These are phyloP conservation scores for Ogataea methylovora DNA, from an alignment of 805 yeast species.

Conservation along the genomic window DNA sequence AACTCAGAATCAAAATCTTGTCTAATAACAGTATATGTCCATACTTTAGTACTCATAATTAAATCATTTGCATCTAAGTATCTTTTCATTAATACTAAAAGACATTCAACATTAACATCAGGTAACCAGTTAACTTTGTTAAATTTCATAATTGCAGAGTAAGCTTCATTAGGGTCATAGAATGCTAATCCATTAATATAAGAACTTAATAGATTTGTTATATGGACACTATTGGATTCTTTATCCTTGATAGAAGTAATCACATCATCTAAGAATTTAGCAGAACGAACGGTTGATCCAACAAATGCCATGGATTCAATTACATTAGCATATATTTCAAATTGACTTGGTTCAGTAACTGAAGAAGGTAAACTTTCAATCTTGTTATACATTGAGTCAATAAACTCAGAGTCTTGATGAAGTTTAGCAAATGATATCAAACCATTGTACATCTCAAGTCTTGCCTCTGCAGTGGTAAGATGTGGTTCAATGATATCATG, in stretches of 20 bases:
- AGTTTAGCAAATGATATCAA: conserved; percentile 32
- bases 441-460: conserved; percentile 27
- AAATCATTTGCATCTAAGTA: conserved; percentile 15
- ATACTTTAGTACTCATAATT: conserved; percentile 17
- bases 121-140: conserved; percentile 25
- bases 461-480: conserved; percentile 3
- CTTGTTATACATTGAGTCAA: conserved; percentile 29
- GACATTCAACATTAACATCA: conserved; percentile 20
- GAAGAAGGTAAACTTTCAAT: conserved; percentile 12
- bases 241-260: conserved; percentile 22
- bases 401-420: conserved; percentile 28
- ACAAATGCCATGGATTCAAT: conserved; percentile 46
- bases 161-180: conserved; percentile 17
- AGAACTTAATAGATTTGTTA: conserved; percentile 17
- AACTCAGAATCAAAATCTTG: conserved; percentile 20
- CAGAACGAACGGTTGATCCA: conserved; percentile 42
- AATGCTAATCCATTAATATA: conserved; percentile 21
- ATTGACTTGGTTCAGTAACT: conserved; percentile 25
- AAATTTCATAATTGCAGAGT: conserved; percentile 18
- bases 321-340: conserved; percentile 41
- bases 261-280: conserved; percentile 49
- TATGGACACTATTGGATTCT: conserved; percentile 3
- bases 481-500: conserved; percentile 9
- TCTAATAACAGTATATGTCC: conserved; percentile 24
- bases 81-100: conserved; percentile 18